Conservation (phyloP, 139 green algal genomes). For the Yamagishiella unicocca region DNA sequence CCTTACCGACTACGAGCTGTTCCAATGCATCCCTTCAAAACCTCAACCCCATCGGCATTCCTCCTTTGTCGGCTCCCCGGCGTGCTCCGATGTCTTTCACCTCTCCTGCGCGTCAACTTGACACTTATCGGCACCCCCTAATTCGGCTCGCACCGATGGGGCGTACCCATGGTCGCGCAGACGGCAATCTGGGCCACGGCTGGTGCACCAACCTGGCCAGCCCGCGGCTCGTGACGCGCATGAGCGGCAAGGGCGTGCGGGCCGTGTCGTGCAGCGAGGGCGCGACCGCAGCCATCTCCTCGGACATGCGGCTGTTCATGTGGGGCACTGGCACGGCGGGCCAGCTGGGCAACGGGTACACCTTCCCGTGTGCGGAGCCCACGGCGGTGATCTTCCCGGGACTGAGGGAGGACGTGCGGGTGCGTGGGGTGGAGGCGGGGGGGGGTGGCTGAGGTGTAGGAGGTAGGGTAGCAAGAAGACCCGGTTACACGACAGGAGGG, state of each 20-base stretch:
- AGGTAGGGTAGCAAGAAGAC: too few species aligned
- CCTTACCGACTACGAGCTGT: too few species aligned
- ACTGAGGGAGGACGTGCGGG: slow-evolving; percentile 13
- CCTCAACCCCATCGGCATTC: too few species aligned
- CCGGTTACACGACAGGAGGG: too few species aligned
- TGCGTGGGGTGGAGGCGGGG: not conserved
- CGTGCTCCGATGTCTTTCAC: too few species aligned
- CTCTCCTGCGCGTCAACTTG: too few species aligned
- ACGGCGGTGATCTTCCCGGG: slow-evolving; percentile 32
- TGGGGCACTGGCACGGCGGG: slow-evolving; percentile 80
- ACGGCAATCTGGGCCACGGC: slow-evolving; percentile 75
- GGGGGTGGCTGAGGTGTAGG: not conserved
- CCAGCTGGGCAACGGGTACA: slow-evolving; percentile 72
- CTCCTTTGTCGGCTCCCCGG: too few species aligned
- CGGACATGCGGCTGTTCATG: slow-evolving; percentile 77
- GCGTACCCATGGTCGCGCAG: too few species aligned
- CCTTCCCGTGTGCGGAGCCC: slow-evolving; percentile 44
- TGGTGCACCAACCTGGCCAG: slow-evolving; percentile 54
- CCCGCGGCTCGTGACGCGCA: slow-evolving; percentile 67
- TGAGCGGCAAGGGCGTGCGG: slow-evolving; percentile 71
- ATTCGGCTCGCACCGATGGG: too few species aligned
- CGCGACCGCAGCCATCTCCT: slow-evolving; percentile 77
- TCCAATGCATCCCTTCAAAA: too few species aligned
- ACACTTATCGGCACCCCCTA: too few species aligned
- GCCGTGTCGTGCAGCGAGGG: slow-evolving; percentile 67